Conservation (phyloP, 2,329 filamentous ascomycete species). For the Sporothrix schenckii region DNA sequence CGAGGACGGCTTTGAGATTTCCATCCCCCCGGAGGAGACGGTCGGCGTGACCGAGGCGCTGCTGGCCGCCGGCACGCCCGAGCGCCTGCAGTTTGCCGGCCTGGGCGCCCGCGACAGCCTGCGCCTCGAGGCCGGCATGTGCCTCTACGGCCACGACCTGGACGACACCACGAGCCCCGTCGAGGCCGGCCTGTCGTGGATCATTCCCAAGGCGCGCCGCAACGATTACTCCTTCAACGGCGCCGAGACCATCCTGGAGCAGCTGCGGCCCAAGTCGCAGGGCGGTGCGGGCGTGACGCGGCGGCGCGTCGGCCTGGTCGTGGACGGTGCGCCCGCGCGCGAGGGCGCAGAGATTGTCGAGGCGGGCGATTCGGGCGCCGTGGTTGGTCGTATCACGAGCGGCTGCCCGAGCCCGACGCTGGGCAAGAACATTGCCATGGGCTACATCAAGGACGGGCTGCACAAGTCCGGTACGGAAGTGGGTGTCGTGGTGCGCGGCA, state of each 20-base stretch:
- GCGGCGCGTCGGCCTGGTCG: conserved; percentile 76
- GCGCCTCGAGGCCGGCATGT: conserved; percentile 95
- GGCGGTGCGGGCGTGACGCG: conserved; percentile 70
- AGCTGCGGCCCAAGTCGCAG: conserved; percentile 73
- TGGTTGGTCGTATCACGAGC: conserved; percentile 81
- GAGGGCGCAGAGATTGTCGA: conserved; percentile 82
- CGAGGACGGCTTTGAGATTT: conserved; percentile 97
- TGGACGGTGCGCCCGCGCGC: conserved; percentile 85
- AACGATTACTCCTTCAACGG: conserved; percentile 75
- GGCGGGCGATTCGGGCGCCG: conserved; percentile 41
- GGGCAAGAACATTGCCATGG: conserved; percentile 94
- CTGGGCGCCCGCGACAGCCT: conserved; percentile 90
- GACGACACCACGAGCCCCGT: conserved; percentile 71
- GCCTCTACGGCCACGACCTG: conserved; percentile 98
- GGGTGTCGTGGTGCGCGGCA: conserved; percentile 75
- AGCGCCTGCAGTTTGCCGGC: conserved; percentile 75
- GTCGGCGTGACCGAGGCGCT: conserved; percentile 69
- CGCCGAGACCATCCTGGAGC: conserved; percentile 72
- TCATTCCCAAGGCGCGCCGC: conserved; percentile 79
- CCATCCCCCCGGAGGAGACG: conserved; percentile 69
- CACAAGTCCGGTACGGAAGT: conserved; percentile 86
- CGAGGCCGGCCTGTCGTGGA: conserved; percentile 68
- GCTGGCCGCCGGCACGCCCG: conserved; percentile 63
- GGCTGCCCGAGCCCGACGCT: conserved; percentile 87
- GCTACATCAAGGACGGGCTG: conserved; percentile 77